A percentile compares a stretch with the other conserved stretches of the same genome.
phyloP scores from a whole-genome alignment of 148 eudicot genomes.

The Rhododendron griersonianum region DNA sequence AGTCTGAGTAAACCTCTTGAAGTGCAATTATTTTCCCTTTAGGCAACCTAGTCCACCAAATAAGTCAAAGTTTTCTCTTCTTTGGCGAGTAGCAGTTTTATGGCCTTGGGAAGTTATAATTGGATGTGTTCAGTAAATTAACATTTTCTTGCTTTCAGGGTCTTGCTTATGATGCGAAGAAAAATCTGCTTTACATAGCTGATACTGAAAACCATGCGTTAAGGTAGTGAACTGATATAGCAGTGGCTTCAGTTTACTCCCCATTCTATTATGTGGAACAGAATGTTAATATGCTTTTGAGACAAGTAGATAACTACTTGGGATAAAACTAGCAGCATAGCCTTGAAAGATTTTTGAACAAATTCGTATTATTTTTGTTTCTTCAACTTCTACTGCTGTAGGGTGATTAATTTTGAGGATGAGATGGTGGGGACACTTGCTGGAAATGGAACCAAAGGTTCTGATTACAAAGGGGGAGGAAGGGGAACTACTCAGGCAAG shows the following conservation, averaged over 20 bases:
- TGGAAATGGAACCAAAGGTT: constrained; percentile 95
- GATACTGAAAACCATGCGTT: constrained; percentile 99
- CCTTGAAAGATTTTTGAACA: neutral
- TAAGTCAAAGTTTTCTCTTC: neutral
- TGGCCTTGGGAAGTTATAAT: neutral
- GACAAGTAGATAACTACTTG: neutral
- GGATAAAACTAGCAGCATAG: neutral
- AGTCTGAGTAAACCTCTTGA: neutral
- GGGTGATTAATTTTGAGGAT: constrained; percentile 89
- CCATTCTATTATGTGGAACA: neutral
- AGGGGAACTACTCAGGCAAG: constrained; percentile 82
- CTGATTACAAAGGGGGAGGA: constrained; percentile 88
- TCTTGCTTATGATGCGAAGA: constrained; percentile 81
- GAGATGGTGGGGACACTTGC: constrained; percentile 86
- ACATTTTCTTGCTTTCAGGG: constrained; percentile 43
- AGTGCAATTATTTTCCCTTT: neutral
- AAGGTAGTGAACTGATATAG: constrained; percentile 38
- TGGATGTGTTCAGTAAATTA: neutral
- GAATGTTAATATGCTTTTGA: neutral
- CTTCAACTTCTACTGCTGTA: constrained; percentile 26
- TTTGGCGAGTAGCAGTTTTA: neutral
- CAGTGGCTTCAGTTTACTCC: neutral
- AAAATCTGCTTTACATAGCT: constrained; percentile 86
- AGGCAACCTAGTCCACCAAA: neutral
- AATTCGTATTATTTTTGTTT: neutral